A percentile compares a stretch with the other conserved stretches of the same genome.
These are phyloP conservation scores for Celoporthe dispersa DNA, from an alignment of 2,329 filamentous ascomycete species.

Conservation along the genomic window DNA sequence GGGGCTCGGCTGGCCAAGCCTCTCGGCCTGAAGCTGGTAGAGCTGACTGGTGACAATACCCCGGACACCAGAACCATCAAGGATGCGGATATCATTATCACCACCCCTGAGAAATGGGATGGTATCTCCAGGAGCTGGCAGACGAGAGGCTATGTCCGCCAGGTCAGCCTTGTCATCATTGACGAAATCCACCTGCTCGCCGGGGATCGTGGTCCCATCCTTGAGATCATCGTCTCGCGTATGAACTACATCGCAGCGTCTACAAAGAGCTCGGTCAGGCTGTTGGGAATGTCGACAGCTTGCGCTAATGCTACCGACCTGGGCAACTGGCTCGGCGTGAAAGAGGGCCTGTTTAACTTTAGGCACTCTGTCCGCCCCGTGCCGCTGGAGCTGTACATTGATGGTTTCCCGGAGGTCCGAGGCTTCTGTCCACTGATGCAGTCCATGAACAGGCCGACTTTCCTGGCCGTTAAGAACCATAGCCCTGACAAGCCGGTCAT, in stretches of 20 bases:
- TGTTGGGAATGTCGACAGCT: constrained; percentile 98
- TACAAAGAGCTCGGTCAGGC: constrained; percentile 83
- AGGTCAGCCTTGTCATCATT: constrained; percentile 96
- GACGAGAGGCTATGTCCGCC: constrained; percentile 91
- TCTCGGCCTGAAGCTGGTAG: constrained; percentile 87
- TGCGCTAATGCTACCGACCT: constrained; percentile 95
- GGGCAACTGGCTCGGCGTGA: constrained; percentile 95
- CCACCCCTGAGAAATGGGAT: constrained; percentile 99
- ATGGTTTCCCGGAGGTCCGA: constrained; percentile 92
- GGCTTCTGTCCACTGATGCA: constrained; percentile 99
- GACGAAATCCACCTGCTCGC: constrained; percentile 98
- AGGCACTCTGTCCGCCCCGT: constrained; percentile 95
- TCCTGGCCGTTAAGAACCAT: constrained; percentile 94
- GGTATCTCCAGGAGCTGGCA: constrained; percentile 99
- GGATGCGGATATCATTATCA: constrained; percentile 96
- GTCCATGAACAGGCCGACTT: constrained; percentile 97
- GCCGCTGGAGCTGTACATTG: constrained; percentile 93
- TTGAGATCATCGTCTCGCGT: constrained; percentile 90
- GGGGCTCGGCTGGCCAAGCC: constrained; percentile 77
- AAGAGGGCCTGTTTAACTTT: constrained; percentile 96
- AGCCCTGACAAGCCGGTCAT: constrained; percentile 97
- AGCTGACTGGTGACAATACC: constrained; percentile 96
- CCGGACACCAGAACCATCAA: constrained; percentile 95
- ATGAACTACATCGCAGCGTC: constrained; percentile 99
- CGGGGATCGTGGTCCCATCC: constrained; percentile 92